Evolutionary conservation across 2,329 filamentous ascomycete species (phyloP), one percentile per base, ranked within the genome.

Genomic region (Xylariaceae sp.): DNA sequence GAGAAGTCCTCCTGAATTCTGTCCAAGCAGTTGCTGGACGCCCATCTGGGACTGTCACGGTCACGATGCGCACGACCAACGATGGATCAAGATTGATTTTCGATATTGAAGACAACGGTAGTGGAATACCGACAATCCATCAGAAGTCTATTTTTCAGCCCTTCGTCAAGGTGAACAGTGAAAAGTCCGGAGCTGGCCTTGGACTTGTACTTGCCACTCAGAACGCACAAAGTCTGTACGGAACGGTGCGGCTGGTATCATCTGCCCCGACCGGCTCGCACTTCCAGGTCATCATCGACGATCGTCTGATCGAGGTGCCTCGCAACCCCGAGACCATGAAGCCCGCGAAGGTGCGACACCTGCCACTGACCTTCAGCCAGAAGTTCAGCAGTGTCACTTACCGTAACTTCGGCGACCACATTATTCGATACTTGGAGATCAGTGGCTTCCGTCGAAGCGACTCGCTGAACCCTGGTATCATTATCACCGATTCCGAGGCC

Each of bases 101-200:
- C 20, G 47, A 49, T 22, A 17, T 49, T 14, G 23, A 37, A 3
- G 43, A 49, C 41, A 49, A 45, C 11, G 47, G 47, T 7, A 10
- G 37, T 27, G 47, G 47, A 16, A 43, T 49, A 6, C 23, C 10
- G 14, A 16, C 3, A 20, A 12, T 27, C 11, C 33, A 39, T 14
- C 43, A 46, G 5, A 37, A 17, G 19, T 43, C 32, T 5, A 49
- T 49, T 14, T 49, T 49, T 19, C 39, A 46, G 20, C 43, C 47
- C 17, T 49, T 46, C 21, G 34, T 35, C 10, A 49, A 39, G 20
- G 40, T 33, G 20, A 40, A 46, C 12, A 25, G n/a, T 33, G 38
- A 39, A 20, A 49, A 40, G 36, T 29, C 35, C 6, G 47, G 47
- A 7, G 47, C 47, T 17, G 47, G 47, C 2, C 43, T 49, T 40